A percentile compares a stretch with the other conserved stretches of the same genome.
These are phyloP conservation scores for Neurospora crassa DNA, from an alignment of 2,329 filamentous ascomycete genomes.

Conservation along the genomic window DNA sequence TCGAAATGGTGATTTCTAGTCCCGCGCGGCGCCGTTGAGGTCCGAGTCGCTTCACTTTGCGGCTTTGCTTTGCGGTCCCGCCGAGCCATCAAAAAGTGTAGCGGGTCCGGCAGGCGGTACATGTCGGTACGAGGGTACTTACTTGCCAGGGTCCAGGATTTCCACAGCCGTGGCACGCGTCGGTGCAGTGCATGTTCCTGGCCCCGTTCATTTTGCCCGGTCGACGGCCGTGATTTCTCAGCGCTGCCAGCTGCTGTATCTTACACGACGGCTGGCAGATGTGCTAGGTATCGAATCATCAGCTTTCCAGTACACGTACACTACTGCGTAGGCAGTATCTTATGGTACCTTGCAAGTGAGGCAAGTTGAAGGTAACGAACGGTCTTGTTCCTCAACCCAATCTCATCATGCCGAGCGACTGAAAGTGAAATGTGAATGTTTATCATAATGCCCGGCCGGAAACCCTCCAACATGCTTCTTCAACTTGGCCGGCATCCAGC, in stretches of 20 bases:
- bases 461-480: background rate
- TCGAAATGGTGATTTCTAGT: background rate
- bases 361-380: background rate
- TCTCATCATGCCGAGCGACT: background rate
- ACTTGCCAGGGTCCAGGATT: background rate
- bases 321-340: background rate
- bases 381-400: background rate
- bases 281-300: background rate
- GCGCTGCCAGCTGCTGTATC: background rate
- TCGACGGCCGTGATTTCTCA: background rate
- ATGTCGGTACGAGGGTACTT: background rate
- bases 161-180: background rate
- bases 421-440: background rate
- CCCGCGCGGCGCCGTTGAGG: background rate
- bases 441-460: too few species aligned
- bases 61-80: background rate
- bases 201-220: background rate
- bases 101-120: background rate
- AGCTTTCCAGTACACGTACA: too few species aligned
- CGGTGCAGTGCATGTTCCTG: background rate
- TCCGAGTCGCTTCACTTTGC: background rate
- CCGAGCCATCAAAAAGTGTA: background rate
- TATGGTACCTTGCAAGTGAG: background rate
- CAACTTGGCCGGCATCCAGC: background rate
- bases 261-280: background rate